These are phyloP conservation scores for Xerocomus nothofagi DNA, from an alignment of 1,284 basidiomycete genomes.

Conservation along the genomic window DNA sequence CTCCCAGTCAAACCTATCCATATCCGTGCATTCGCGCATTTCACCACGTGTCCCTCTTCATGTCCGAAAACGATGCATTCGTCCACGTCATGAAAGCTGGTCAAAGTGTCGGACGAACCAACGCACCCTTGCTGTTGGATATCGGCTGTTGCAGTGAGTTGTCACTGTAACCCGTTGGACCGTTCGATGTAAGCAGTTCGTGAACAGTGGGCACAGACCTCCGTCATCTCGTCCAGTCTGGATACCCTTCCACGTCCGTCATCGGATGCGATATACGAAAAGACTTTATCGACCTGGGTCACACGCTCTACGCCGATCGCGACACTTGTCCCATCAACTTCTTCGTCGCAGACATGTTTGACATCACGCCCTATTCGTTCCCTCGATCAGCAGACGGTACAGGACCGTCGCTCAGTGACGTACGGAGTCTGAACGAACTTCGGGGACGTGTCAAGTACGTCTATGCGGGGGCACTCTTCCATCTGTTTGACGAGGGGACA, in stretches of 20 bases:
- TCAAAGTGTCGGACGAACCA: not conserved
- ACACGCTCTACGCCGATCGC: constrained; percentile 27
- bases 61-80: constrained; percentile 32
- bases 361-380: constrained; percentile 13
- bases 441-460: constrained; percentile 28
- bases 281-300: constrained; percentile 35
- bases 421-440: constrained; percentile 15
- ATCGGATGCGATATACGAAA: constrained; percentile 37
- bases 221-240: constrained; percentile 34
- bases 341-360: constrained; percentile 36
- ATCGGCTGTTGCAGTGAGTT: constrained; percentile 38
- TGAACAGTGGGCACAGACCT: constrained; percentile 36
- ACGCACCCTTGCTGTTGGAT: constrained; percentile 32
- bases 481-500: constrained; percentile 38
- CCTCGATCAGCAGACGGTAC: not conserved
- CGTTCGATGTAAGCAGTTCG: too few species aligned
- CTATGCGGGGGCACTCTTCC: constrained; percentile 38
- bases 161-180: too few species aligned
- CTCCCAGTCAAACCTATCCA: constrained; percentile 31
- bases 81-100: constrained; percentile 19
- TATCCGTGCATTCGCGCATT: constrained; percentile 40
- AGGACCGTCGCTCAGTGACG: not conserved
- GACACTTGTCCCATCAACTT: constrained; percentile 30
- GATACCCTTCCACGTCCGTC: constrained; percentile 32
- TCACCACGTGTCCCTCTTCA: constrained; percentile 34